Percentiles rank a stretch among this genome's conserved stretches.
These are phyloP conservation scores for Lyophyllum semitale DNA, from an alignment of 768 basidiomycete species.

Conservation along the genomic window DNA sequence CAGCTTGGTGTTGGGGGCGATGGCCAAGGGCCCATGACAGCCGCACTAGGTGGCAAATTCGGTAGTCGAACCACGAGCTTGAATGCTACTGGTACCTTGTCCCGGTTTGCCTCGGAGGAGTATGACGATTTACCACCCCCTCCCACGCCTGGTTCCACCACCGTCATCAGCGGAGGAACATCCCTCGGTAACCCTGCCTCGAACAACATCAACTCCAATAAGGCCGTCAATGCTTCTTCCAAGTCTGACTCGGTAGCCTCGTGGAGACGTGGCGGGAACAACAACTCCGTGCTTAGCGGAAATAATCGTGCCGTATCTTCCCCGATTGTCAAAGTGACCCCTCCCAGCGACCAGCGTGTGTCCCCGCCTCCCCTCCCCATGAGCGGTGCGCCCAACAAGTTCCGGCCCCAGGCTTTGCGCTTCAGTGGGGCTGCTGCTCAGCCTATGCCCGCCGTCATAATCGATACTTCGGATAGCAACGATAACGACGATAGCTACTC, in stretches of 20 bases:
- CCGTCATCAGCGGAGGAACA: conserved; percentile 72
- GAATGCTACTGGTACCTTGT: conserved; percentile 32
- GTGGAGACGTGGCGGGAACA: conserved; percentile 79
- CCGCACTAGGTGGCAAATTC: conserved; percentile 74
- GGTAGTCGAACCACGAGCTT: conserved; percentile 61
- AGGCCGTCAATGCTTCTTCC: conserved; percentile 48
- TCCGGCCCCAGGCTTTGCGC: conserved; percentile 29
- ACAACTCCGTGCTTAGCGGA: conserved; percentile 69
- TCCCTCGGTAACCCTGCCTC: conserved; percentile 58
- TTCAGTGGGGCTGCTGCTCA: conserved; percentile 56
- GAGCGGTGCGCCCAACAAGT: conserved; percentile 41
- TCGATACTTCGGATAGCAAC: conserved; percentile 55
- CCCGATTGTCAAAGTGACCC: conserved; percentile 72
- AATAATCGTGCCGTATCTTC: conserved; percentile 61
- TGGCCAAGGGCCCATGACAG: conserved; percentile 79
- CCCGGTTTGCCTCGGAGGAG: conserved; percentile 38
- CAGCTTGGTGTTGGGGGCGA: conserved; percentile 55
- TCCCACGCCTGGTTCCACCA: conserved; percentile 62
- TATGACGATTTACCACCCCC: conserved; percentile 49
- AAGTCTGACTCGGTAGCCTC: conserved; percentile 80
- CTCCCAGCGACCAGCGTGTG: conserved; percentile 56
- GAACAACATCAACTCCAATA: conserved; percentile 31
- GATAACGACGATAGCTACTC: conserved; percentile 63
- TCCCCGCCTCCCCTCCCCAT: conserved; percentile 47
- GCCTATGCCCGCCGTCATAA: conserved; percentile 54